Base-by-base conservation (phyloP, 2,329 filamentous ascomycete genomes). In the Phyllosticta capitalensis region DNA sequence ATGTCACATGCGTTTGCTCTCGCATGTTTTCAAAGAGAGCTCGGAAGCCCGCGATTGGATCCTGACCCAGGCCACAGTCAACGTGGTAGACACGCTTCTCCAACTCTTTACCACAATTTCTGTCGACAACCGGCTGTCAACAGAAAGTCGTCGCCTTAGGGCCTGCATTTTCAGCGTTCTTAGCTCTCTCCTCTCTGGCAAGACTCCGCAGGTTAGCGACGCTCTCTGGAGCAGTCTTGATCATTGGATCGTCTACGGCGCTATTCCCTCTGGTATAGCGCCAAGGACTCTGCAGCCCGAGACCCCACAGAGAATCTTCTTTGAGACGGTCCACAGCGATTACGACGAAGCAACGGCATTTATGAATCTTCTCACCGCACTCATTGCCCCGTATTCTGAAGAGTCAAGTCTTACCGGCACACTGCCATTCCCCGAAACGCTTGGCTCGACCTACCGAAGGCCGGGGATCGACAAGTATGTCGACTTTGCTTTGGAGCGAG, bases 381-480 rank as follows among this genome's bases (percentile, higher is more conserved):
- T 99, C 17, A 78, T 92, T 21, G 78, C 81, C 5, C 90, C 92
- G 0, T 80, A 85, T 12, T 74, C 78, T 0, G 83, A 82, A 50
- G 79, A 83, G 54, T 79, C 78, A 48, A 79, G 81, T 0, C 76
- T 92, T 9, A 86, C 87, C 63, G 88, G 97, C 68, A 80, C 79
- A 1, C 76, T 99, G 3, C 87, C 92, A 0, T 99, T 96, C 68
- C 90, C 92, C 0, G 92, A 96, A 71, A 85, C 83, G 49, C 79
- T 99, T 9, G 92, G 92, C 4, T 84, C 85, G 17, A 81, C 84
- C 10, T 88, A 87, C 66, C 85, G 94, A 57, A 85, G 86, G 74
- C 85, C 91, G 14, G 94, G 95, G 1, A 90, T 99, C 62, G 92
- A 96, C 62, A 85, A 89, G 1, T 99, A 96, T 67, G 81, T 97